Base-by-base conservation (phyloP, 768 basidiomycete species). In the Paxillus ammoniavirescens region DNA sequence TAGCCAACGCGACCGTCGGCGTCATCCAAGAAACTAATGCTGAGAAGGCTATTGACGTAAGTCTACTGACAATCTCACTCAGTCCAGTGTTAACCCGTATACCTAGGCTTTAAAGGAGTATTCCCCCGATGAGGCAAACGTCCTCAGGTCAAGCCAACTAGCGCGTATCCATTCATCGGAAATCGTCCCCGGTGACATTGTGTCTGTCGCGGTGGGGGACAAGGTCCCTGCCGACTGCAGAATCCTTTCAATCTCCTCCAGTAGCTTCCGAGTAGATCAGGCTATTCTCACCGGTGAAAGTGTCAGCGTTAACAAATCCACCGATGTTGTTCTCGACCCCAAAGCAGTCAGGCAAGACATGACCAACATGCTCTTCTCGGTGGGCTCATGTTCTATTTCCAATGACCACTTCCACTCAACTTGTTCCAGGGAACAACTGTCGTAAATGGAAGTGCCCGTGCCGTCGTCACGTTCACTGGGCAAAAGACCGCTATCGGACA, bases 11-110 rank as follows among this genome's bases (percentile, higher is more conserved):
- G n/a, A 80, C 92, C 18, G 96, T 99, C 50, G 96, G 96, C 56
- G 96, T 99, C 36, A 83, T 98, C 43, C 96, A 99, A 72, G 96
- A 99, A 73, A 89, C 88, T 13, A 96, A 91, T 55, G 96, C 96
- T 3, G 96, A 99, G 73, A 86, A 84, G 70, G 96, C 96, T 17
- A 99, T 99, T 68, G 97, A 98, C 64, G 96, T 97, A 65, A 74
- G 93, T 77, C 15, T 5, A 13, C 44, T 30, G 21, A 13, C 14
- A 6, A 5, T 40, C 8, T n/a, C 8, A 15, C 43, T 12, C 23
- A n/a, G 33, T 46, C 28, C 45, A 4, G 18, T n/a, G n/a, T 44
- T 15, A 15, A 35, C 15, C 26, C 50, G 12, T 31, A 47, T 43
- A 36, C 35, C 50, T 48, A 98, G 96, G 96, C 96, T 12, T 75